Evolutionary conservation across 2,329 filamentous ascomycete species (phyloP).

Genomic region (Aspergillus ochraceus): DNA sequence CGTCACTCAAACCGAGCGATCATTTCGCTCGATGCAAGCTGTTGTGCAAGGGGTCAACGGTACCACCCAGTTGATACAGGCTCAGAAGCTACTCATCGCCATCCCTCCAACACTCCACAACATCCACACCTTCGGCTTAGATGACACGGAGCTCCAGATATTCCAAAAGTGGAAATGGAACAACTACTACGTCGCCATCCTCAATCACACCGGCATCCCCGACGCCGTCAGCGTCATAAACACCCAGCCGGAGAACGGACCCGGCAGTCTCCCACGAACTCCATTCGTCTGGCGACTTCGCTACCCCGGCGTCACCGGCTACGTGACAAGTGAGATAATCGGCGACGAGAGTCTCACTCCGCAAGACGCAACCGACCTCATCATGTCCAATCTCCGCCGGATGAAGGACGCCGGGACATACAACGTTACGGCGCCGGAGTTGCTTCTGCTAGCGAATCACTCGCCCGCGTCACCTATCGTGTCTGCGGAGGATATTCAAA

Average conservation of each 20-base stretch:
- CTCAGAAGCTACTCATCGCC: slow-evolving; percentile 39
- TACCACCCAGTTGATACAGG: slow-evolving; percentile 31
- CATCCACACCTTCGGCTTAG: slow-evolving; percentile 40
- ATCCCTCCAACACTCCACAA: slow-evolving; percentile 37
- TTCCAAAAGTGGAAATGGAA: slow-evolving; percentile 40
- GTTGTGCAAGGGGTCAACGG: slow-evolving; percentile 23
- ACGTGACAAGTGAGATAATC: slow-evolving; percentile 13
- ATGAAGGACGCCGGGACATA: slow-evolving; percentile 11
- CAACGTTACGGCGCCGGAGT: slow-evolving; percentile 23
- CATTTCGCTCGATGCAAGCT: slow-evolving; percentile 23
- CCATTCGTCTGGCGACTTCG: slow-evolving; percentile 14
- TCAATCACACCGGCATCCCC: slow-evolving; percentile 42
- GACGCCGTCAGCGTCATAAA: slow-evolving; percentile 26
- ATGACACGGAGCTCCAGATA: slow-evolving; percentile 30
- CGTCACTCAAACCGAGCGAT: slow-evolving; percentile 21
- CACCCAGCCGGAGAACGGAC: slow-evolving; percentile 21
- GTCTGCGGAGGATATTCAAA: slow-evolving; percentile 32
- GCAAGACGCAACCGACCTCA: slow-evolving; percentile 5
- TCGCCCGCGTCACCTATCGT: slow-evolving; percentile 40
- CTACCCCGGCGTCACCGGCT: slow-evolving; percentile 13
- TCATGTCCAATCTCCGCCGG: slow-evolving; percentile 17
- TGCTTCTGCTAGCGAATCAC: slow-evolving; percentile 39
- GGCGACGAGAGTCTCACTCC: slow-evolving; percentile 25
- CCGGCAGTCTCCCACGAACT: slow-evolving; percentile 27
- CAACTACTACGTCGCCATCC: slow-evolving; percentile 40